Evolutionary conservation across 2,329 filamentous ascomycete species (phyloP), one percentile per base, ranked within the genome.

Genomic region (Plectosphaerella cucumerina): DNA sequence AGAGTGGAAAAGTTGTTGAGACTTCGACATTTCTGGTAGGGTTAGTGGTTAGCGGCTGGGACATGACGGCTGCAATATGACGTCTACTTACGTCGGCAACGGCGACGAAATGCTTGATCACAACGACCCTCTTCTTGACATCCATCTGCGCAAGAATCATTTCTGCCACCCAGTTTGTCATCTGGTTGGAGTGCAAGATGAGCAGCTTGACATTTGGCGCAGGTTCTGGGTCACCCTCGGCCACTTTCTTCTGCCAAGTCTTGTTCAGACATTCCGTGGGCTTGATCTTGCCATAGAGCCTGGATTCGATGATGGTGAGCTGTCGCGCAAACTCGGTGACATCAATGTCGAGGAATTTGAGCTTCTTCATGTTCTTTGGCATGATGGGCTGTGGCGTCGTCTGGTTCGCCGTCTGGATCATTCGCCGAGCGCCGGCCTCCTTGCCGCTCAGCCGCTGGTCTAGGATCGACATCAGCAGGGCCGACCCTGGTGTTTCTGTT

Each of bases 141-240:
- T 99, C 94, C 61, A 86, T 82, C 69, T 99, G 94, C 0, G 88
- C 92, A 55, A 99, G 72, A 59, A 99, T 97, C 94, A 99, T 97
- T 69, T 97, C 93, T 26, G 94, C 94, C 47, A 97, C 94, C 94
- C 94, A 99, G 66, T 97, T 99, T 6, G 94, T 99, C 77, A 99
- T 85, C 69, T 97, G 93, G 64, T 99, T 99, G 1, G 94, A 97
- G 71, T 99, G 94, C 48, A 97, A 77, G 71, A 99, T 99, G 56
- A 99, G 79, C 10, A 91, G 89, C 71, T 97, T 97, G 59, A 99
- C 90, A 61, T 99, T 97, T 1, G 90, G 84, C 10, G 94, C 92
- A 33, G 92, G 89, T 62, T 96, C 91, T 6, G 87, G 81, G 56
- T 92, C 88, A 53, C 87, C 86, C 33, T 92, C 87, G 9, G 75